These are phyloP conservation scores for Thraustotheca clavata DNA, from an alignment of 352 stramenopile genomes.

Conservation along the genomic window DNA sequence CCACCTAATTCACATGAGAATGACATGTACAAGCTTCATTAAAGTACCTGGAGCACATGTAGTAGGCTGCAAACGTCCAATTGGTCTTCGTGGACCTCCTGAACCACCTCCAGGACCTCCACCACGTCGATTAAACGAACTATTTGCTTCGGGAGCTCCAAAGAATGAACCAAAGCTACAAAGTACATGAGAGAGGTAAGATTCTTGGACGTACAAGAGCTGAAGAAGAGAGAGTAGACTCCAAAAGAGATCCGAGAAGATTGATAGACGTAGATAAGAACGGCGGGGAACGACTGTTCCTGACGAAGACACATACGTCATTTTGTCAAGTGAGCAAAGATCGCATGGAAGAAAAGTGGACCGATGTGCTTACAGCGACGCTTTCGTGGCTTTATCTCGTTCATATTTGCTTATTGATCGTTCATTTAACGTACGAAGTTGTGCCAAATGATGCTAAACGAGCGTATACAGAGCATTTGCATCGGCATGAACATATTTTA, in stretches of 20 bases:
- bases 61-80: slow-evolving; percentile 37
- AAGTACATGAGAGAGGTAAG: background rate
- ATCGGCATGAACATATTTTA: background rate
- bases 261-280: slow-evolving; percentile 53
- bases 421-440: slow-evolving; percentile 5
- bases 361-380: background rate
- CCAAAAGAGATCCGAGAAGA: slow-evolving; percentile 64
- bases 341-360: background rate
- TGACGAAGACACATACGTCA: slow-evolving; percentile 52
- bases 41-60: slow-evolving; percentile 12
- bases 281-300: slow-evolving; percentile 61
- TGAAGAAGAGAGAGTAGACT: slow-evolving; percentile 61
- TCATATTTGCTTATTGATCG: background rate
- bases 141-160: background rate
- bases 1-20: background rate
- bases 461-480: background rate
- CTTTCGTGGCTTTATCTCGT: background rate
- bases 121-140: background rate
- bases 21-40: background rate
- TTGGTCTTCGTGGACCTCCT: slow-evolving; percentile 36
- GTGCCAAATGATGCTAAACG: background rate
- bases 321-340: slow-evolving; percentile 16
- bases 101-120: slow-evolving; percentile 19
- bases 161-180: slow-evolving; percentile 47
- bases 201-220: slow-evolving; percentile 47